Percentiles rank a stretch among this genome's conserved stretches.
Conservation (phyloP, 192 early-diverging fungal genomes). For the Chytriomyces sp. region DNA sequence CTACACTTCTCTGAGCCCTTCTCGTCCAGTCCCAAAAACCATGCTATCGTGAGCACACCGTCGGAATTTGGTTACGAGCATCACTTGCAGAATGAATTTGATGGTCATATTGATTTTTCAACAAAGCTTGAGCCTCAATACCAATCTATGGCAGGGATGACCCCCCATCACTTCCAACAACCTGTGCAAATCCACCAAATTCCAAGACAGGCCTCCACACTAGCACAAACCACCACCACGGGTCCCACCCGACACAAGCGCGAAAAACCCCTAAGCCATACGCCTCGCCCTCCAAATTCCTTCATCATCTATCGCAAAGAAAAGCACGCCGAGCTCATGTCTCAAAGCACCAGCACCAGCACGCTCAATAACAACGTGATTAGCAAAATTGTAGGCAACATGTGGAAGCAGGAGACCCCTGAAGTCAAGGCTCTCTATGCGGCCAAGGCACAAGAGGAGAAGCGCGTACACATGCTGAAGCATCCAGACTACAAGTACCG, state of each 20-base stretch:
- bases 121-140: too few relatives aligned
- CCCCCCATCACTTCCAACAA: not conserved
- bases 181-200: not conserved
- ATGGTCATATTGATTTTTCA: too few relatives aligned
- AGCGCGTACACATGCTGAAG: conserved; percentile 50
- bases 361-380: conserved; percentile 58
- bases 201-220: not conserved
- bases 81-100: too few relatives aligned
- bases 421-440: conserved; percentile 54
- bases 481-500: conserved; percentile 67
- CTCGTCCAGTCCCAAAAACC: too few relatives aligned
- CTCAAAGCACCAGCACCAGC: conserved; percentile 41
- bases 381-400: conserved; percentile 57
- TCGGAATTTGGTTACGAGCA: too few relatives aligned
- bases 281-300: conserved; percentile 48
- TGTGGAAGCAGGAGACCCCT: conserved; percentile 57
- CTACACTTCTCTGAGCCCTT: too few relatives aligned
- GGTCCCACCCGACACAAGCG: conserved; percentile 2
- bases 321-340: conserved; percentile 54
- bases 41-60: too few relatives aligned
- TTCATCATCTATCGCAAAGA: conserved; percentile 64
- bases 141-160: too few relatives aligned
- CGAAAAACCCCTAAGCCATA: conserved; percentile 15
- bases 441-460: conserved; percentile 53
- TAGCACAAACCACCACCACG: not conserved